Conservation (phyloP, 2,329 filamentous ascomycete species). For the Fusarium lyarnte region DNA sequence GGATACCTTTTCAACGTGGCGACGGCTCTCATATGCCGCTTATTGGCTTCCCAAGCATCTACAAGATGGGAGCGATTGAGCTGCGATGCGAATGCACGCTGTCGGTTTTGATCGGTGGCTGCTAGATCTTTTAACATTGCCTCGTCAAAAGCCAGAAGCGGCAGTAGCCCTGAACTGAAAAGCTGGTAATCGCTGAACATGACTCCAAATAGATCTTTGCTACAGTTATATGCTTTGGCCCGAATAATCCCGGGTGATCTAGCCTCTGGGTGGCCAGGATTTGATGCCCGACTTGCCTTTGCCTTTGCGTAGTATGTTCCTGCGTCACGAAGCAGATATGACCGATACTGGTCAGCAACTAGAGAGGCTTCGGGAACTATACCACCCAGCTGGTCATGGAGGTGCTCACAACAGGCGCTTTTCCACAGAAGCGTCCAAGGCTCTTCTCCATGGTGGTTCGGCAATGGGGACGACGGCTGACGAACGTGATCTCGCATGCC, state of each 20-base stretch:
- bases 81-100: background rate
- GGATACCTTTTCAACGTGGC: background rate
- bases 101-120: background rate
- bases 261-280: background rate
- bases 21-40: background rate
- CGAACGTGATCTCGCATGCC: background rate
- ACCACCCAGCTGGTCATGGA: background rate
- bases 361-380: background rate
- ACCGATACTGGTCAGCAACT: background rate
- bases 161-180: background rate
- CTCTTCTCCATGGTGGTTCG: background rate
- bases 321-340: background rate
- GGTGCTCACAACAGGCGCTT: background rate
- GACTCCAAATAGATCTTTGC: background rate
- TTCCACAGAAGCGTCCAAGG: conserved; percentile 3
- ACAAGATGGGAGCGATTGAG: background rate
- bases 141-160: conserved; percentile 3
- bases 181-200: conserved; percentile 12
- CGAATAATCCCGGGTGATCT: background rate
- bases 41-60: conserved; percentile 5
- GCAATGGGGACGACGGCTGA: background rate
- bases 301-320: background rate
- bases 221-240: background rate
- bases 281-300: background rate
- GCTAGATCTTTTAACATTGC: background rate